phyloP scores from a whole-genome alignment of 345 rosid genomes.

The Populus pruinosa region DNA sequence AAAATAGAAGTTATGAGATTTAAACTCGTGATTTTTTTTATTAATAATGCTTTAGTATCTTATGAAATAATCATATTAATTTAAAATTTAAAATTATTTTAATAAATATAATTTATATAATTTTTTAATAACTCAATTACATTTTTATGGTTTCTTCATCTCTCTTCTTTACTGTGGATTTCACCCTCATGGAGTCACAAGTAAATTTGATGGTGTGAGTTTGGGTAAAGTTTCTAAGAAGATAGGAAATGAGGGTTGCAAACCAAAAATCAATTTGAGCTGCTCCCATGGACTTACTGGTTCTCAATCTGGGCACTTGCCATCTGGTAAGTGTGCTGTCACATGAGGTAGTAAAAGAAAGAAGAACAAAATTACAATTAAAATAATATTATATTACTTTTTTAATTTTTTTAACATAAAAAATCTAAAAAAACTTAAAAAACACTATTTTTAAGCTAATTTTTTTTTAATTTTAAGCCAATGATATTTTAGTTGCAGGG shows the following conservation, averaged over 20 bases:
- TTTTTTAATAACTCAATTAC: too few species aligned
- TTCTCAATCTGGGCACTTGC: conserved; percentile 21
- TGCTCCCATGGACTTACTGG: conserved; percentile 9
- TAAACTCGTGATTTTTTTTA: fast-evolving
- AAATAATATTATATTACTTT: too few species aligned
- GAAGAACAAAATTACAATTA: conserved; percentile 21
- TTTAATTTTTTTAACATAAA: too few species aligned
- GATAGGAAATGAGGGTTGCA: conserved; percentile 6
- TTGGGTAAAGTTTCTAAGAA: conserved; percentile 15
- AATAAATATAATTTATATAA: too few species aligned
- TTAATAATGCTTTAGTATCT: too few species aligned
- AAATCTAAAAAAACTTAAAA: too few species aligned
- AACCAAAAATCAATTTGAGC: conserved; percentile 11
- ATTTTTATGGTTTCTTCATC: conserved; percentile 58
- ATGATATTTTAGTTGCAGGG: too few species aligned
- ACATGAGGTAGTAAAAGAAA: conserved; percentile 33
- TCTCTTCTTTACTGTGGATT: conserved; percentile 40
- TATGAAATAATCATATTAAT: too few species aligned
- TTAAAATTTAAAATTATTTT: too few species aligned
- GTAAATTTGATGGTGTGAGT: conserved; percentile 13
- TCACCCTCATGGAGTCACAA: conserved; percentile 10
- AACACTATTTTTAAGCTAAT: too few species aligned
- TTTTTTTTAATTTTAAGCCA: too few species aligned
- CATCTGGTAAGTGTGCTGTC: conserved; percentile 14
- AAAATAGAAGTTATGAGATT: too few species aligned